Evolutionary conservation across 2,329 filamentous ascomycete genomes (phyloP), one percentile per base, ranked within the genome.

Genomic region (Cercospora beticola): DNA sequence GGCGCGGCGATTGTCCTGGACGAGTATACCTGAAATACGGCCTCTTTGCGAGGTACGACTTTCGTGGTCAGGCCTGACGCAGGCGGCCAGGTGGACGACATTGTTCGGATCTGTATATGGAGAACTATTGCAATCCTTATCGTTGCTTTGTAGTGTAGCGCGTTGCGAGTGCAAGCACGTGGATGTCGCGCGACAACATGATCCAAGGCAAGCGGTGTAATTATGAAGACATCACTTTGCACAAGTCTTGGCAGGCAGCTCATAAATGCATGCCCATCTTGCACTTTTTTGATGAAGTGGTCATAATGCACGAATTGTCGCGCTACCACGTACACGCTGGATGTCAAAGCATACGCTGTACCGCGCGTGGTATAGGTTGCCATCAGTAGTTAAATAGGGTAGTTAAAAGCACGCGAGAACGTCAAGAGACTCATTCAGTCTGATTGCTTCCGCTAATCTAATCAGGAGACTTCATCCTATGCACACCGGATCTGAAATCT

Each of bases 1-100:
- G 81, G 77, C 2, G 81, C 81, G 49, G 75, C 71, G 75, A 83
- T 81, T 40, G 70, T 69, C 33, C 73, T 76, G 52, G 78, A 68
- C 16, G 68, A 71, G 61, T 56, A 66, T 7, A 72, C 65, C 8
- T 70, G 67, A 36, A 76, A 68, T 40, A 76, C 67, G 26, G 69
- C 66, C 46, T 73, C 72, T 63, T 70, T 64, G 56, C 68, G 69
- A 31, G 73, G 65, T 23, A 75, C 71, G 21, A 67, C 68, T 10
- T 67, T 68, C 0, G 74, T 74, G 33, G 66, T 70, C 43, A 77
- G 71, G 52, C 75, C 75, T 18, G 60, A 62, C 16, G 66, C 9
- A 4, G 75, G 75, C 9, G 74, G 75, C 74, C 74, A 77, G 23
- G 56, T 26, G 52, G 61, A 30, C 5, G 64, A 49, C 64, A 66